Evolutionary conservation across 2,329 filamentous ascomycete genomes (phyloP), one percentile per base, ranked within the genome.

Genomic region (Ophiostoma sp.): DNA sequence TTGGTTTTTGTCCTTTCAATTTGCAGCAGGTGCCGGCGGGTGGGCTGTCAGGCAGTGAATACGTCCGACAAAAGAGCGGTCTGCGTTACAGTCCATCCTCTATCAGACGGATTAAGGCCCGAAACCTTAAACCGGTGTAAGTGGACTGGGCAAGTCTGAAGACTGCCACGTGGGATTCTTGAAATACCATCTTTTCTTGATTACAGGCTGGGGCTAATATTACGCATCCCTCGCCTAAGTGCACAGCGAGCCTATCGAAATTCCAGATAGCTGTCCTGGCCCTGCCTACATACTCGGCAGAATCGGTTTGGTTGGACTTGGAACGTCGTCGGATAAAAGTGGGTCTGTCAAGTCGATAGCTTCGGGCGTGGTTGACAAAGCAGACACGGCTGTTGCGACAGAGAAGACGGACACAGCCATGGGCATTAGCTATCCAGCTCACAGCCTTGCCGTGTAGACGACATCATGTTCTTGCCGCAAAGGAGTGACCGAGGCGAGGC

Each of bases 41-140:
- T 27, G 27, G 49, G 55, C 4, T 38, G 3, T 12, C 55, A 60
- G 27, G 27, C 27, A 27, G 27, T 27, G 27, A 27, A 27, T 27
- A 27, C 58, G 9, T 41, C 38, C 42, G 38, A 36, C 60, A 63
- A 52, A 68, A 65, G 52, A 62, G 67, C 63, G 67, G 67, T 68
- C 67, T 68, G 49, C 11, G 36, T 27, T 42, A 18, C 4, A 11
- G 11, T 11, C 47, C 63, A 41, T 68, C 63, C 11, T 40, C 42
- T 47, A 41, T 63, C 62, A 27, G 47, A 64, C 63, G 47, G 18
- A 63, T 40, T 18, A 63, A 42, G 8, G 45, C 47, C 62, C 18
- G 18, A 8, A 65, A 27, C 36, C 27, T 40, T 41, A 38, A 27
- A 40, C 16, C 9, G 45, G 27, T 41, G 49, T 55, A 41, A 41